Base-by-base conservation (phyloP, 2,329 filamentous ascomycete genomes). In the Botrytis fragariae region DNA sequence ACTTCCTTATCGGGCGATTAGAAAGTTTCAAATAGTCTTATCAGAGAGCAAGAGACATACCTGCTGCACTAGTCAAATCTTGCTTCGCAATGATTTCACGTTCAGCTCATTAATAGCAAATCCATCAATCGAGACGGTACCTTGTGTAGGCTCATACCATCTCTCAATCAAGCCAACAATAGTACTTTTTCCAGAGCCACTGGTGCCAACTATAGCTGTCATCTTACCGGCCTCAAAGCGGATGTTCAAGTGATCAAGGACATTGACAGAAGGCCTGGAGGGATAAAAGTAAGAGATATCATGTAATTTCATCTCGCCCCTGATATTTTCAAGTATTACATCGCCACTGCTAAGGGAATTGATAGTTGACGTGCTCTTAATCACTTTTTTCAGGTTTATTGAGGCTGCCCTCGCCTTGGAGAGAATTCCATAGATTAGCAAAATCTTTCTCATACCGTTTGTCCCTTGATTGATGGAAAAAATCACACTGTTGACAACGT, bases 1-100 rank as follows among this genome's bases (percentile, higher is more conserved):
- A 85, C 84, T 65, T 88, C 86, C 70, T 70, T 95, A 32, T 81
- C 98, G 95, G 75, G 92, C 93, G 71, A 98, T 95, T 2, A 98
- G 86, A 2, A 94, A 90, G 79, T 39, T 35, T 20, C 2, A 5
- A 29, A 20, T 4, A 54, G 45, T 54, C 20, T 51, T 29, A 0
- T 48, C 18, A 3, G 98, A 35, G 6, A 2, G 32, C 12, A 32
- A 37, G 32, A 22, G 20, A 59, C 73, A 97, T 44, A 83, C 68
- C 92, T 72, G 81, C 57, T 75, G 78, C 76, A 80, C 78, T 1
- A 79, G 71, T 14, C 72, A 54, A 37, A 79, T 77, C 22, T 76
- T 69, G 18, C 72, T 71, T 60, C 78, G 67, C 60, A 80, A 72
- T 71, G 70, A 78, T 10, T 77, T 74, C 12, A 78, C 59, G 48